Conservation (phyloP, 2,329 filamentous ascomycete species). For the Chrysoporthe austroafricana region DNA sequence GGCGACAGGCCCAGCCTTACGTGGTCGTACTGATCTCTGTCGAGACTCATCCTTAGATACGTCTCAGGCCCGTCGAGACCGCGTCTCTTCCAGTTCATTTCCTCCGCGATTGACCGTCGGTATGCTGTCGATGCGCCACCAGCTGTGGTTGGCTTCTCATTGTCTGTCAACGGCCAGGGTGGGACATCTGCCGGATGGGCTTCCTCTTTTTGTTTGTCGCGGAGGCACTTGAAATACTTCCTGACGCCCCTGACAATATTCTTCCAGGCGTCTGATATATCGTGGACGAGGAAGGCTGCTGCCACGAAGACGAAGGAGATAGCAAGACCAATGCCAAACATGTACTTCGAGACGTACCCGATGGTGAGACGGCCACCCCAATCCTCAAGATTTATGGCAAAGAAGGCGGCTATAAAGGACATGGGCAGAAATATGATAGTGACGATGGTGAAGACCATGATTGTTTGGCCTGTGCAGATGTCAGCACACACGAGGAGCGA, state of each 20-base stretch:
- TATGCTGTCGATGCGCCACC: conserved; percentile 24
- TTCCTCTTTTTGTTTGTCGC: neutral
- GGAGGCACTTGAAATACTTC: neutral
- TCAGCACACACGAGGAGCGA: too few species aligned
- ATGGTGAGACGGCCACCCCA: conserved; percentile 44
- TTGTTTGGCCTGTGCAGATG: conserved; percentile 39
- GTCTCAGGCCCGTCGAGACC: conserved; percentile 15
- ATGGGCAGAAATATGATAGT: conserved; percentile 51
- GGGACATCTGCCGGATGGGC: neutral
- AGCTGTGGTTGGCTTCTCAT: conserved; percentile 22
- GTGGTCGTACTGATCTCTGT: conserved; percentile 21
- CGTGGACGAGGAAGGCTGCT: conserved; percentile 43
- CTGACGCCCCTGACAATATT: conserved; percentile 11
- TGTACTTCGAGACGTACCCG: conserved; percentile 36
- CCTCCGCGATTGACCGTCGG: conserved; percentile 13
- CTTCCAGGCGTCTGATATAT: conserved; percentile 36
- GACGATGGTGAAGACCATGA: conserved; percentile 51
- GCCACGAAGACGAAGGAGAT: conserved; percentile 44
- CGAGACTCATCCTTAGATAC: conserved; percentile 22
- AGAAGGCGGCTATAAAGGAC: conserved; percentile 48
- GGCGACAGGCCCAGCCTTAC: conserved; percentile 25
- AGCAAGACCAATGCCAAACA: conserved; percentile 45
- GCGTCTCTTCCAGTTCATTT: conserved; percentile 22
- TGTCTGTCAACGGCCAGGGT: conserved; percentile 9
- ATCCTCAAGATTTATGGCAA: conserved; percentile 49